phyloP scores from a whole-genome alignment of 2,329 filamentous ascomycete species.

The Fusarium caatingaense region DNA sequence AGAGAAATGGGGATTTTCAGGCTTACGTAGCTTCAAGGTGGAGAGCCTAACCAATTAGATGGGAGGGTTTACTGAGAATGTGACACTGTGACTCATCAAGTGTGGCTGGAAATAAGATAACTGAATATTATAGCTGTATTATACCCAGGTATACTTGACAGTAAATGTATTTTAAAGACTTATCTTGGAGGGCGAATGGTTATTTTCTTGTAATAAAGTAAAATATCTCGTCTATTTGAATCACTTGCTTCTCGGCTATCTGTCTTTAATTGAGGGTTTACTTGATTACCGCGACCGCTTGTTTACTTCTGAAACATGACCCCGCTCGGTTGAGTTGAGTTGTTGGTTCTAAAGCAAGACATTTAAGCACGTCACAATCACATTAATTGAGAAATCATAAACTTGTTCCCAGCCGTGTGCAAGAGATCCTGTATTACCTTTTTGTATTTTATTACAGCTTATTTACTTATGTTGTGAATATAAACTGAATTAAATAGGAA shows the following conservation, averaged over 20 bases:
- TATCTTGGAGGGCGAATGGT: no score
- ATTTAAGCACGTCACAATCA: not conserved
- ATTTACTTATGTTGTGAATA: not conserved
- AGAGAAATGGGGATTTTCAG: constrained; percentile 6
- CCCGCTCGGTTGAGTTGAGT: not conserved
- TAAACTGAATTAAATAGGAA: not conserved
- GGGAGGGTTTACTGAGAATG: not conserved
- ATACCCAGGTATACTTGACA: not conserved
- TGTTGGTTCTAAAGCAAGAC: not conserved
- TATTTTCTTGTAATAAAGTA: fast-evolving
- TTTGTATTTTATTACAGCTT: not conserved
- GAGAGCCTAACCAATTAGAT: not conserved
- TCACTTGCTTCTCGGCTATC: not conserved
- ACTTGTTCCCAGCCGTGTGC: no score
- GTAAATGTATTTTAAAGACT: no score
- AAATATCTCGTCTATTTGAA: fast-evolving
- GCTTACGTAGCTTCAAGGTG: constrained; percentile 8
- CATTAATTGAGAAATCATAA: not conserved
- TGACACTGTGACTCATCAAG: constrained; percentile 6
- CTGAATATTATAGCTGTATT: not conserved
- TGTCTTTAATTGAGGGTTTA: not conserved
- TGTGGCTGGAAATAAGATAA: not conserved
- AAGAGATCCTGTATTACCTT: no score
- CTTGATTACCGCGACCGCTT: constrained; percentile 4
- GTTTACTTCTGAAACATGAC: not conserved